Evolutionary conservation across 257 asterid genomes (phyloP), one percentile per base, ranked within the genome.

Genomic region (Gardenia jasminoides): DNA sequence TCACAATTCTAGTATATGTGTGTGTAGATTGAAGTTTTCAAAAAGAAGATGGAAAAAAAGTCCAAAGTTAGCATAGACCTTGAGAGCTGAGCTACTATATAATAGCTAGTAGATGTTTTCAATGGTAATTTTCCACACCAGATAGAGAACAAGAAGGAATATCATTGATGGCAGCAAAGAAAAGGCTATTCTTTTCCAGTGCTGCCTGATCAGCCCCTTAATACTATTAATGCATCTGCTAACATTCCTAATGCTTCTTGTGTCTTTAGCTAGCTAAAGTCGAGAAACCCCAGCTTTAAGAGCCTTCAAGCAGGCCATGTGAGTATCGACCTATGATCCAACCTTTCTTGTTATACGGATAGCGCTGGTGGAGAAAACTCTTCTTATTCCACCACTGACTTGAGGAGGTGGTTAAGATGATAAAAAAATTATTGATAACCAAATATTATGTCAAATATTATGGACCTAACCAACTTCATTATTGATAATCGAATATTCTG

Each of bases 251-350:
- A 86, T 50, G 81, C 76, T 59, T 91, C 86, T 13, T 81, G 83
- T 59, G 91, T 88, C 67, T 36, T 68, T 1, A 76, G 86, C 36
- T 90, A 82, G 81, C n/a, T n/a, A n/a, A 86, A 85, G 48, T 56
- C 89, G 82, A 85, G 95, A 67, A 94, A 98, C 67, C 98, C 98
- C 16, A 93, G 98, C 86, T 94, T 94, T 88, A 91, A 93, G 83
- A 93, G 98, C 47, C 91, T 91, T 9, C 97, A 88, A 67, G 96
- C 95, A 3, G 96, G 94, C 10, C 89, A 90, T 70, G 89, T 94
- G 5, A 97, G 98, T 70, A 87, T 92, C 94, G 97, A 90, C 80
- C 95, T 89, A 54, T 92, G 87, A 43, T 91, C 97, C 8, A 84
- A 87, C 80, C 85, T 84, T 67, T 93, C 97, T 22, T 86, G 86